phyloP scores from a whole-genome alignment of 768 basidiomycete genomes.

The Leccinum sublutescens region DNA sequence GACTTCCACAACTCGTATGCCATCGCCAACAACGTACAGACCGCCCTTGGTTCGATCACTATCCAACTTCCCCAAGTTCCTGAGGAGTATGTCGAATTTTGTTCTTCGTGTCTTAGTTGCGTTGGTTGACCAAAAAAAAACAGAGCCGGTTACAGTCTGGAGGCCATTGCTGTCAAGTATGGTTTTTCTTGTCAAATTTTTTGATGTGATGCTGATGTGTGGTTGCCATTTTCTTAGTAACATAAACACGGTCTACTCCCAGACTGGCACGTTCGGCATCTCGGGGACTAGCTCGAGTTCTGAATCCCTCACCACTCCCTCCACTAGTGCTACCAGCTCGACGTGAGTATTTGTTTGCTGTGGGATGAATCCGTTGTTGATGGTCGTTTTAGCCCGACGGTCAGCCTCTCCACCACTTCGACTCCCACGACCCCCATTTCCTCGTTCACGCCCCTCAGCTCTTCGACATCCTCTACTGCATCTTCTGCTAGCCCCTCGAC shows the following conservation, averaged over 20 bases:
- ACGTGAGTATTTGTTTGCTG: constrained; percentile 7
- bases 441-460: not conserved
- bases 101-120: not conserved
- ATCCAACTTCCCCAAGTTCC: constrained; percentile 50
- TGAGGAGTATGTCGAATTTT: constrained; percentile 34
- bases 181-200: not conserved
- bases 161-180: constrained; percentile 44
- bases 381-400: not conserved
- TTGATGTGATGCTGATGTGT: not conserved
- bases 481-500: constrained; percentile 23
- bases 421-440: constrained; percentile 14
- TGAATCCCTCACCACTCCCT: not conserved
- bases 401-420: not conserved
- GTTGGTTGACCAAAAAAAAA: not conserved
- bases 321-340: constrained; percentile 4
- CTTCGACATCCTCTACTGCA: constrained; percentile 4
- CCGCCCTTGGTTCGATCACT: constrained; percentile 33
- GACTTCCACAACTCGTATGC: constrained; percentile 53
- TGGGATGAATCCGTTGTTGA: not conserved
- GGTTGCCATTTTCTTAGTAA: constrained; percentile 29
- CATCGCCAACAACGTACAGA: constrained; percentile 53
- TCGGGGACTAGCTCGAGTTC: not conserved
- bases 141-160: constrained; percentile 49
- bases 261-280: constrained; percentile 44
- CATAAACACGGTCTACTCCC: constrained; percentile 43